Base-by-base conservation (phyloP, 352 stramenopile species). In the Phytopythium montanum region DNA sequence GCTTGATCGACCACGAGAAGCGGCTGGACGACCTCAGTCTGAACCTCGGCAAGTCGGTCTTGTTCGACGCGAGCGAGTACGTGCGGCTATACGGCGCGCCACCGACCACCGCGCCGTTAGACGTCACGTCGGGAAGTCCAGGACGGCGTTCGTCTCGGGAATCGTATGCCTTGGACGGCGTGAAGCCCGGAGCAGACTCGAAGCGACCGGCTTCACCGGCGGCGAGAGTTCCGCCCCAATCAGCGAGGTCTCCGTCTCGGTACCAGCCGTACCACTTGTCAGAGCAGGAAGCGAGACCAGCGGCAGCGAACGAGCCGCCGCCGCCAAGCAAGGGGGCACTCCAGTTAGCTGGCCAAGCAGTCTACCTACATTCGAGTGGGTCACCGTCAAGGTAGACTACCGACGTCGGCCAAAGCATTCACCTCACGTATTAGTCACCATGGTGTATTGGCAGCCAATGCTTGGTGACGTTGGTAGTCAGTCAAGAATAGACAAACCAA, bases 1-100 rank as follows among this genome's bases (percentile, higher is more conserved):
- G 69, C 41, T 36, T 54, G 8, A 68, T 73, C 19, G 58, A 67
- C 29, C 69, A 60, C 10, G 58, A 76, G 39, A 63, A 51, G 44
- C 51, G 61, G 28, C 31, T 68, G 50, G 60, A 72, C 13, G 67
- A 53, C 9, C 56, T 71, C 33, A 58, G 62, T 19, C 44, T 76
- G 18, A 62, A 64, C 19, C 60, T 74, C 9, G 69, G 69, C 53
- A 76, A 74, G 36, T 74, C 59, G 14, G 70, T 76, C 42, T 26
- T 41, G 52, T 74, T 76, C 54, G 57, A 72, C 48, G 58, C 66
- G 9, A 64, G 56, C 13, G 59, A 56, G 36, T 73, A 72, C 34
- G 59, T 76, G n/a, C 56, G 70, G 41, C 52, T 66, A 31, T 63
- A 62, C 36, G 65, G 65, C 12, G 51, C 34, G 3, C 34, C 51